Evolutionary conservation across 495 filamentous ascomycete genomes (phyloP).

Genomic region (Neurospora pannonica): DNA sequence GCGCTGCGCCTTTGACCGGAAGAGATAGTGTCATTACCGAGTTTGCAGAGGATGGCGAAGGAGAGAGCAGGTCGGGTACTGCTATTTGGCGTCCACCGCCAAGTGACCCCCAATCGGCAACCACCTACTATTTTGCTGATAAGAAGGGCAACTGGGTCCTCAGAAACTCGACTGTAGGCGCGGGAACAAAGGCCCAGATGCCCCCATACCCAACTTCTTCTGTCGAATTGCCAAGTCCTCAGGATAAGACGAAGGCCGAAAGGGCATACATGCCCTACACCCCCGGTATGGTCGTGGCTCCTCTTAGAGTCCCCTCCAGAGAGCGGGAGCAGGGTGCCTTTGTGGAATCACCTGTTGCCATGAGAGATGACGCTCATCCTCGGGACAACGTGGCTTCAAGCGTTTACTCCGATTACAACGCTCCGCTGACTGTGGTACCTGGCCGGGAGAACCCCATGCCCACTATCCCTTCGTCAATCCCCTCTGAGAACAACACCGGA

Average conservation of each 20-base stretch:
- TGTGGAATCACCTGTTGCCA: constrained; percentile 7
- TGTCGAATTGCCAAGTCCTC: constrained; percentile 28
- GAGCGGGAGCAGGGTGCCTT: constrained; percentile 7
- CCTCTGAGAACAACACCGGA: neutral
- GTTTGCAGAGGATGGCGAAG: constrained; percentile 38
- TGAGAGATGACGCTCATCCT: neutral
- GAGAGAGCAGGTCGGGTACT: constrained; percentile 19
- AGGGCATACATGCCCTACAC: constrained; percentile 15
- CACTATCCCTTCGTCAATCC: neutral
- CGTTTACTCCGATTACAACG: constrained; percentile 7
- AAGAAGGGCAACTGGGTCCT: constrained; percentile 38
- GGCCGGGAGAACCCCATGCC: constrained; percentile 7
- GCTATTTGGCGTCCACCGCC: constrained; percentile 33
- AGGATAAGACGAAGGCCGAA: constrained; percentile 32
- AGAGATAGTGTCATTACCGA: constrained; percentile 36
- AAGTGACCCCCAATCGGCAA: constrained; percentile 27
- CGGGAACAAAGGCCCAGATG: neutral
- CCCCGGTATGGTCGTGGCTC: constrained; percentile 16
- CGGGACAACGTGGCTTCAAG: constrained; percentile 4
- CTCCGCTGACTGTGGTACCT: constrained; percentile 1
- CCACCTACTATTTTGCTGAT: constrained; percentile 33
- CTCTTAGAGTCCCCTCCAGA: constrained; percentile 14
- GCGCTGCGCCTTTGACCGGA: constrained; percentile 4
- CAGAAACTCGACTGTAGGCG: constrained; percentile 14
- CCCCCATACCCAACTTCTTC: neutral